phyloP scores from a whole-genome alignment of 768 basidiomycete species.

The Tylopilus rubrobrunneus region DNA sequence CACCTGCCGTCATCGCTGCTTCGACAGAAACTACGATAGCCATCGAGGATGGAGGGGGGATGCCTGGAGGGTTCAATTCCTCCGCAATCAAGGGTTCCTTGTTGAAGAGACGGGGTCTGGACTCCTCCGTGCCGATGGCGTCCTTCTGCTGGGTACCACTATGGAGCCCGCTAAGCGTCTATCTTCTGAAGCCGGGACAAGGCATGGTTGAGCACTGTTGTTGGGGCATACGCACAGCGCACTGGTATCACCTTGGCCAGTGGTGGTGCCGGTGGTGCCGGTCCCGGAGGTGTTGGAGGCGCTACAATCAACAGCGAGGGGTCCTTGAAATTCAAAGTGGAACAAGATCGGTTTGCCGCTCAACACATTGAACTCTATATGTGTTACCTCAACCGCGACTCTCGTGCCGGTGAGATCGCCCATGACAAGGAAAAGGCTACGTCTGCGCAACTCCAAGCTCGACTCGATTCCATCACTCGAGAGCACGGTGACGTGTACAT shows the following conservation, averaged over 20 bases:
- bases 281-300: conserved; percentile 61
- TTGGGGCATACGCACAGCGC: conserved; percentile 81
- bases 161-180: conserved; percentile 94
- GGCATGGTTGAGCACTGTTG: conserved; percentile 86
- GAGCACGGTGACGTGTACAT: conserved; percentile 95
- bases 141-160: conserved; percentile 86
- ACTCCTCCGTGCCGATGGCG: conserved; percentile 85
- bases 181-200: conserved; percentile 85
- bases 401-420: conserved; percentile 86
- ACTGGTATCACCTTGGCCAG: conserved; percentile 81
- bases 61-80: conserved; percentile 98
- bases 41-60: conserved; percentile 92
- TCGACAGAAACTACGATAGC: conserved; percentile 62
- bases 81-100: conserved; percentile 88
- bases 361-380: conserved; percentile 96
- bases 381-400: conserved; percentile 93
- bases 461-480: conserved; percentile 80
- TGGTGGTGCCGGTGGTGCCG: conserved; percentile 58
- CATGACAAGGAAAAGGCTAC: conserved; percentile 78
- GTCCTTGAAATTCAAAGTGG: conserved; percentile 92
- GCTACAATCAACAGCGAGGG: conserved; percentile 96
- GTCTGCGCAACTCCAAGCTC: conserved; percentile 63
- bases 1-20: conserved; percentile 42
- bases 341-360: conserved; percentile 87
- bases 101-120: conserved; percentile 94